A percentile compares a stretch with the other conserved stretches of the same genome.
Evolutionary conservation across 495 filamentous ascomycete genomes (phyloP).

Genomic region (Clohesyomyces aquaticus): DNA sequence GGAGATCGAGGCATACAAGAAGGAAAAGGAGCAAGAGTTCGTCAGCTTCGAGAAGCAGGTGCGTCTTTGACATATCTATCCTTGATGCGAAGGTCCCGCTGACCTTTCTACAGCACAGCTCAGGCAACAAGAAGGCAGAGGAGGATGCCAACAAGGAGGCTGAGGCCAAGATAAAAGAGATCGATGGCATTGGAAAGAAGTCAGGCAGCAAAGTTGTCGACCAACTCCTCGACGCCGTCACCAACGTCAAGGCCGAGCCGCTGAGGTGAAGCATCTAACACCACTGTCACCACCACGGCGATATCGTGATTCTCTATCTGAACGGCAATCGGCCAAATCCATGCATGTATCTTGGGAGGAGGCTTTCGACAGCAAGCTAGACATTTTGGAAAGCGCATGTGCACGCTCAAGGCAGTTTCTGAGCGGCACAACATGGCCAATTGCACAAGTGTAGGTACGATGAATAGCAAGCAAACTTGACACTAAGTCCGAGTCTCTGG

Average conservation of each 20-base stretch:
- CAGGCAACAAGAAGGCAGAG: constrained; percentile 85
- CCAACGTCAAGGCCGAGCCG: constrained; percentile 71
- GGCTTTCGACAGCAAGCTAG: no score
- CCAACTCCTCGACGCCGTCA: constrained; percentile 76
- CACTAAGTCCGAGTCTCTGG: no score
- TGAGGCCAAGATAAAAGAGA: constrained; percentile 77
- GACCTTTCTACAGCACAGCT: constrained; percentile 65
- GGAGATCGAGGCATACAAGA: constrained; percentile 93
- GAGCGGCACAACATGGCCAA: no score
- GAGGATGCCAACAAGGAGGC: constrained; percentile 83
- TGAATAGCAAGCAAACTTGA: no score
- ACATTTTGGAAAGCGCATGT: no score
- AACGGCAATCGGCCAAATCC: no score
- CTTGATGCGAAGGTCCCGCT: constrained; percentile 2
- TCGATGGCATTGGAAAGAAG: constrained; percentile 76
- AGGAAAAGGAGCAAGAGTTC: constrained; percentile 89
- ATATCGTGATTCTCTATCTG: no score
- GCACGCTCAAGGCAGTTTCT: no score
- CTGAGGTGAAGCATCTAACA: constrained; percentile 13
- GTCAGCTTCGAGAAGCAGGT: constrained; percentile 95
- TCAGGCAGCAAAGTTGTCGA: constrained; percentile 77
- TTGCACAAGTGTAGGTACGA: no score
- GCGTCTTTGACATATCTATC: constrained; percentile 17
- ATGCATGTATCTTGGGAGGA: neutral
- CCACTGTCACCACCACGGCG: neutral